Evolutionary conservation across 176 grass and related monocot species (phyloP), one percentile per base, ranked within the genome.

Genomic region (Musa troglodytarum): DNA sequence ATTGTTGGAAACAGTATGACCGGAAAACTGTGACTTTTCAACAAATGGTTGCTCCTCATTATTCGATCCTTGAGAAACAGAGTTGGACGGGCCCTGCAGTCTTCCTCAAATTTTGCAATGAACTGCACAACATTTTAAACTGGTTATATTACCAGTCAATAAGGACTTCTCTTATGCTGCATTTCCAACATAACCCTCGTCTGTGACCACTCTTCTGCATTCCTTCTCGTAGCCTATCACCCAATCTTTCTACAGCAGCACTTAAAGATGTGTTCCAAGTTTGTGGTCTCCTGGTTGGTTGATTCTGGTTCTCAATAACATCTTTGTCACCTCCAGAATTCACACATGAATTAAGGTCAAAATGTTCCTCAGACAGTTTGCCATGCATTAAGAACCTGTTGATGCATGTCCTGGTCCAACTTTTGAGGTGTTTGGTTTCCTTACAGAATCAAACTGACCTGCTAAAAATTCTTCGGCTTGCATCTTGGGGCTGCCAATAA

Each of bases 61-160:
- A 63, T 73, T 80, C 63, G 78, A 80, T 74, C 52, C 51, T 54
- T 50, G 43, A 25, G 49, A 26, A 34, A 62, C 2, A n/a, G 74
- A 76, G 22, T 72, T 54, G 56, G 68, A 49, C 11, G 63, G 9
- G 9, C 34, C 68, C 21, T 80, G 78, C 23, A 69, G 22, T 53
- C 11, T 53, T 80, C 54, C 34, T 57, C 49, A 80, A 51, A 73
- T 26, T 54, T 51, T 14, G 12, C 6, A 52, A 10, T 71, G 28
- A 54, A n/a, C 24, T 73, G 55, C 73, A 57, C 9, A 80, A 19
- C 56, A 80, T 53, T 15, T 63, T 14, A 61, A 55, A 63, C 16
- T 17, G 21, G 22, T 54, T 26, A 26, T 52, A 24, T 73, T 12
- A 3, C n/a, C 52, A 73, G 71, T 28, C 11, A 54, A 73, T 17